A percentile compares a stretch with the other conserved stretches of the same genome.
phyloP scores from a whole-genome alignment of 192 early-diverging fungal species.

The Haplosporangium gracile region DNA sequence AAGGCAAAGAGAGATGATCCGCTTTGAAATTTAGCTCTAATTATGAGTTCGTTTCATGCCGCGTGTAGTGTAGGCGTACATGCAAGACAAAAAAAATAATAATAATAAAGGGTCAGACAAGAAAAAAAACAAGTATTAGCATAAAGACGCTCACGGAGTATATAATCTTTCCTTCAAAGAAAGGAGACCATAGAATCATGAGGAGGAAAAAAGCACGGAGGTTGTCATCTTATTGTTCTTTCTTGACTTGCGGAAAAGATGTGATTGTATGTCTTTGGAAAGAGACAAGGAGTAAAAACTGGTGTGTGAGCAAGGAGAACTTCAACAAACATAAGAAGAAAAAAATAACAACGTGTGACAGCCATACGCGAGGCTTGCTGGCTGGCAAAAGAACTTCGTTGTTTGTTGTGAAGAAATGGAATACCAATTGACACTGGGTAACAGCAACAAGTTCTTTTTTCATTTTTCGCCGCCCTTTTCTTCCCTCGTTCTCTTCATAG shows the following conservation, averaged over 20 bases:
- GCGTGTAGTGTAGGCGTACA: not conserved
- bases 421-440: not conserved
- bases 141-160: not conserved
- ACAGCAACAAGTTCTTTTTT: not conserved
- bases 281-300: not conserved
- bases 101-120: not conserved
- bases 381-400: not conserved
- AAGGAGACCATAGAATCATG: not conserved
- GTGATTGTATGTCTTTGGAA: too few relatives aligned
- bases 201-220: not conserved
- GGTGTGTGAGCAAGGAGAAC: slow-evolving; percentile 3
- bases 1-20: too few relatives aligned
- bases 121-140: not conserved
- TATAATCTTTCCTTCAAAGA: not conserved
- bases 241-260: not conserved
- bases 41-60: not conserved
- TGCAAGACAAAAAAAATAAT: not conserved
- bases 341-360: not conserved
- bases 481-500: not conserved
- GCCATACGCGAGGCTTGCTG: not conserved
- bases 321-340: not conserved
- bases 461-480: too few relatives aligned
- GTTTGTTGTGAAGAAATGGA: not conserved
- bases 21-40: too few relatives aligned
- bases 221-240: not conserved